These are phyloP conservation scores for Homolaphlyctis polyrhiza DNA, from an alignment of 371 early-diverging fungal genomes.

Conservation along the genomic window DNA sequence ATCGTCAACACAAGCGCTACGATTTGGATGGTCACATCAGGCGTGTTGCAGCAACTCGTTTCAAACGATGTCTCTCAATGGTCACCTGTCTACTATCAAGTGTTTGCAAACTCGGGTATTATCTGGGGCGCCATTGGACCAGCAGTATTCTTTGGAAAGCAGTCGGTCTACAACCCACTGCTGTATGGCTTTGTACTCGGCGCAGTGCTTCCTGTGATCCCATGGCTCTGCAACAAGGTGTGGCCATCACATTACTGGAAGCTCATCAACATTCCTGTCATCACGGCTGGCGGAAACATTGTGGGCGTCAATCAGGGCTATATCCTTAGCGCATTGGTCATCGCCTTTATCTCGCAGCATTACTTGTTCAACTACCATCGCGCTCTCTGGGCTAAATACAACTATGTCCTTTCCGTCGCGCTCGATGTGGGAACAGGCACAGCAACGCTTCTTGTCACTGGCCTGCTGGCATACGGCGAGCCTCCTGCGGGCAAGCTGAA, in stretches of 20 bases:
- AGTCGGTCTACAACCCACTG: constrained; percentile 33
- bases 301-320: constrained; percentile 1
- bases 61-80: constrained; percentile 9
- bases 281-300: constrained; percentile 9
- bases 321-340: constrained; percentile 3
- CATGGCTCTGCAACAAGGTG: constrained; percentile 42
- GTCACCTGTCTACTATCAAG: constrained; percentile 15
- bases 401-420: constrained; percentile 12
- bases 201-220: constrained; percentile 37
- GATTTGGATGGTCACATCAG: constrained; percentile 7
- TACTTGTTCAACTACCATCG: constrained; percentile 10
- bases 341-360: constrained; percentile 11
- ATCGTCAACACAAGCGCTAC: constrained; percentile 13
- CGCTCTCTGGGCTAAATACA: constrained; percentile 17
- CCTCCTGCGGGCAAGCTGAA: neutral
- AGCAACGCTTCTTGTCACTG: neutral
- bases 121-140: constrained; percentile 60
- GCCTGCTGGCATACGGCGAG: neutral
- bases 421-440: neutral
- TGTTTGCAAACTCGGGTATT: constrained; percentile 54
- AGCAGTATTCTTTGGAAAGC: constrained; percentile 40
- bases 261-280: constrained; percentile 33
- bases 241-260: constrained; percentile 28
- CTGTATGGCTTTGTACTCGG: constrained; percentile 41
- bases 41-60: neutral